Base-by-base conservation (phyloP, 2,329 filamentous ascomycete species). In the Scedosporium apiospermum region DNA sequence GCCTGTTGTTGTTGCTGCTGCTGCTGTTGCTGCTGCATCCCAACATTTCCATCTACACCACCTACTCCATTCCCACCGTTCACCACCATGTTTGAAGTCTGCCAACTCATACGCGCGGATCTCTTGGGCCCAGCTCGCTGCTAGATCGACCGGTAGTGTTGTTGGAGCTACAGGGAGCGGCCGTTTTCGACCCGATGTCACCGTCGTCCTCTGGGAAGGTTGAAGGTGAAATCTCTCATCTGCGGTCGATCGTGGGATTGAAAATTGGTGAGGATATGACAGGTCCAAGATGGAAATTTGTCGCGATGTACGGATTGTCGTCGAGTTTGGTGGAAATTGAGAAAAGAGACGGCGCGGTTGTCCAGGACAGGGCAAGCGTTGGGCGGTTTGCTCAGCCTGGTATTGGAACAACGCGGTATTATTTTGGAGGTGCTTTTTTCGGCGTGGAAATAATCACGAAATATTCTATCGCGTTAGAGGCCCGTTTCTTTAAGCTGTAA, bases 141-240 rank as follows among this genome's bases (percentile, higher is more conserved):
- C 27, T 34, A 27, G 57, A 18, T 30, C 30, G 57, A 41, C 30
- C 23, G 27, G 34, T 9, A 34, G 57, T 34, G 26, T 18, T 34
- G 26, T 18, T 27, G 21, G 3, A 27, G 57, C 23, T 58, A 58
- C 30, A 58, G 16, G 14, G 57, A n/a, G 30, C 30, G 57, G 30
- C 3, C 57, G 26, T 38, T 34, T 18, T 57, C 60, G 38, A 57
- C 60, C 53, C 74, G 71, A 75, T 74, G 60, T 81, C 79, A 74
- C 78, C 76, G 64, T 76, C 75, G 67, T 73, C 73, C 69, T 78
- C 74, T 71, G 77, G 77, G 49, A 26, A 41, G 12, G 23, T 44
- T 57, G 10, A 6, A 41, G 21, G 44, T 62, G 51, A 41, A 55
- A 62, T 30, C 6, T 42, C 16, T 53, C 60, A 62, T 62, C 42